Conservation (phyloP, 2,329 filamentous ascomycete species). For the Neonectria punicea region DNA sequence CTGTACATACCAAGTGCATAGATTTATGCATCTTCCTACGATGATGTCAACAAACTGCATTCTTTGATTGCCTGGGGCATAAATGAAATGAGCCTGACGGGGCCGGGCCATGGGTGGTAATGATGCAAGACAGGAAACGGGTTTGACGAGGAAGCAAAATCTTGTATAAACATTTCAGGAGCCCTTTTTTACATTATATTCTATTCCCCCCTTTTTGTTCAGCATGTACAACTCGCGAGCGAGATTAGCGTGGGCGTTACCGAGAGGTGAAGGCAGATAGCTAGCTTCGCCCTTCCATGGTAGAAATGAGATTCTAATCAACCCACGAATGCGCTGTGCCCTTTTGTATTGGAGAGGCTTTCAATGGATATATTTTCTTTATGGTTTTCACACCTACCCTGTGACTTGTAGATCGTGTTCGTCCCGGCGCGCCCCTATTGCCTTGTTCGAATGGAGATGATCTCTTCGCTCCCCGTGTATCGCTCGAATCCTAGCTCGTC, state of each 20-base stretch:
- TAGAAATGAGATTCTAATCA: conserved; percentile 23
- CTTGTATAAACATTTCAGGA: conserved; percentile 40
- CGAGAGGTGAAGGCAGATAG: conserved; percentile 30
- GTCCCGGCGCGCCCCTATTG: background rate
- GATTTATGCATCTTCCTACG: conserved; percentile 32
- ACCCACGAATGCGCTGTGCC: background rate
- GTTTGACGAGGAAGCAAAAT: conserved; percentile 33
- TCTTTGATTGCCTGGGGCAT: conserved; percentile 22
- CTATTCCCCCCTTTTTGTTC: conserved; percentile 32
- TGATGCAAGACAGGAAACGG: conserved; percentile 31
- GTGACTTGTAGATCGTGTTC: background rate
- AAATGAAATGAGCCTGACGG: conserved; percentile 20
- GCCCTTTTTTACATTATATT: conserved; percentile 34
- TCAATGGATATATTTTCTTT: too few relatives aligned
- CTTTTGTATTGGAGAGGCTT: background rate
- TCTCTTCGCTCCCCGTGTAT: background rate
- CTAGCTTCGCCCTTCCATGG: conserved; percentile 32
- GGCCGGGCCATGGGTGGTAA: conserved; percentile 36
- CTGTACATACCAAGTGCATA: conserved; percentile 40
- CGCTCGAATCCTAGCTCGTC: background rate
- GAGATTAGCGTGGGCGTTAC: conserved; percentile 46
- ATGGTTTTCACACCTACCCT: too few relatives aligned
- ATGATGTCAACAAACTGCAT: conserved; percentile 26
- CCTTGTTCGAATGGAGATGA: background rate
- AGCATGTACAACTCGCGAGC: conserved; percentile 44